These are phyloP conservation scores for Nevesoporus exiguus DNA, from an alignment of 768 basidiomycete genomes.

Conservation along the genomic window DNA sequence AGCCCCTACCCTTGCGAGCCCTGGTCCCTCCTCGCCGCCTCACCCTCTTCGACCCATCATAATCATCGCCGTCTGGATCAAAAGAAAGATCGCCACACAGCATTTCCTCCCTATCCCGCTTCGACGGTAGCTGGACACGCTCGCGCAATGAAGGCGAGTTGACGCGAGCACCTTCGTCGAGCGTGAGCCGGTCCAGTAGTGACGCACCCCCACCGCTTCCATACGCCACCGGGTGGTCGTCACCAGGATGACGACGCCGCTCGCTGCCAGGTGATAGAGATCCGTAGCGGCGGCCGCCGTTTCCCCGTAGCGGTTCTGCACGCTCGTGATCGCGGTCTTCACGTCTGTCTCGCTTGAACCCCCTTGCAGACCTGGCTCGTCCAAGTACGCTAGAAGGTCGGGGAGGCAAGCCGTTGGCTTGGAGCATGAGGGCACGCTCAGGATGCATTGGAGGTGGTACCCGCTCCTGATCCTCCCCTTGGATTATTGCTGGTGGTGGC, in stretches of 20 bases:
- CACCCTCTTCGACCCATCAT: constrained; percentile 22
- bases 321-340: constrained; percentile 21
- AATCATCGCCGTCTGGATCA: constrained; percentile 19
- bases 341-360: constrained; percentile 18
- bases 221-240: neutral
- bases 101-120: constrained; percentile 33
- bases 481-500: neutral
- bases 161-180: constrained; percentile 18
- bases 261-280: constrained; percentile 18
- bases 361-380: constrained; percentile 14
- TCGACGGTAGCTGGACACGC: constrained; percentile 36
- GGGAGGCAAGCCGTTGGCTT: constrained; percentile 28
- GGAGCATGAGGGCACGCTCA: constrained; percentile 31
- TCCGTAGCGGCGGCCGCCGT: neutral
- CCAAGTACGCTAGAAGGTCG: constrained; percentile 21
- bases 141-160: constrained; percentile 33
- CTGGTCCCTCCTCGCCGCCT: constrained; percentile 23
- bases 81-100: constrained; percentile 10
- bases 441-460: constrained; percentile 26
- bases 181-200: constrained; percentile 37
- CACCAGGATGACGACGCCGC: constrained; percentile 15
- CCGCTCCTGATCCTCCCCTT: constrained; percentile 10
- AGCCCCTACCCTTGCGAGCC: constrained; percentile 21
- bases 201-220: constrained; percentile 29
- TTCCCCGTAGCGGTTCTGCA: constrained; percentile 19